Base-by-base conservation (phyloP, 2,329 filamentous ascomycete genomes). In the Phyllosticta citrichinensis region DNA sequence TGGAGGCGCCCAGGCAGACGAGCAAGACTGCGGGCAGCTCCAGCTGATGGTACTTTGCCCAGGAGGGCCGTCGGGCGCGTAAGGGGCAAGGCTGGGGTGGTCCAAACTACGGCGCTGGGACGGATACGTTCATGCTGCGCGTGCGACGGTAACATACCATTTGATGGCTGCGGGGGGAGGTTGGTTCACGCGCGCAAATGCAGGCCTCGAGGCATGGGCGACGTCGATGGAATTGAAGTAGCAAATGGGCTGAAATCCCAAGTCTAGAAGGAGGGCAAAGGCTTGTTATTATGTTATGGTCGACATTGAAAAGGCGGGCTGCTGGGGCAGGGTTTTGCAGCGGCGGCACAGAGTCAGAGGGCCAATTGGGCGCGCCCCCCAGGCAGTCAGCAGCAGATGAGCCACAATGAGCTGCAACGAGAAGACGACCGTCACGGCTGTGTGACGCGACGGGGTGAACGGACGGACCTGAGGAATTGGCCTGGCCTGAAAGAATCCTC, bases 1-100 rank as follows among this genome's bases (percentile, higher is more conserved):
- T 56, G 53, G 58, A 51, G 58, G 40, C 40, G 27, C 53, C 40
- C 40, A n/a, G 40, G 40, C 47, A 11, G n/a, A 40, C 57, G 6
- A 51, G 33, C 17, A 30, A 52, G 51, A 54, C 58, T 35, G 53
- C 53, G 58, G 58, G 58, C 50, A 54, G 35, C 52, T 56, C 53
- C 58, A 56, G 58, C 58, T 60, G 58, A 40, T 52, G 56, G 56
- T 51, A 58, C 56, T 59, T 27, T 19, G 51, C 14, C 30, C 51
- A 54, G 24, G 19, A 24, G 25, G 40, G 52, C 56, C 30, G 19
- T 33, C 25, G 58, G 35, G 51, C 55, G 53, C 58, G 33, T 51
- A 60, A 55, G 40, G 58, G 58, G 58, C 40, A 19, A 52, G 40
- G 40, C 40, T 47, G 40, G 40, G 40, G 40, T 47, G 14, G 40